Percentiles rank a stretch among this genome's conserved stretches.
Conservation (phyloP, 2,329 filamentous ascomycete species). For the Epichloe sibirici region DNA sequence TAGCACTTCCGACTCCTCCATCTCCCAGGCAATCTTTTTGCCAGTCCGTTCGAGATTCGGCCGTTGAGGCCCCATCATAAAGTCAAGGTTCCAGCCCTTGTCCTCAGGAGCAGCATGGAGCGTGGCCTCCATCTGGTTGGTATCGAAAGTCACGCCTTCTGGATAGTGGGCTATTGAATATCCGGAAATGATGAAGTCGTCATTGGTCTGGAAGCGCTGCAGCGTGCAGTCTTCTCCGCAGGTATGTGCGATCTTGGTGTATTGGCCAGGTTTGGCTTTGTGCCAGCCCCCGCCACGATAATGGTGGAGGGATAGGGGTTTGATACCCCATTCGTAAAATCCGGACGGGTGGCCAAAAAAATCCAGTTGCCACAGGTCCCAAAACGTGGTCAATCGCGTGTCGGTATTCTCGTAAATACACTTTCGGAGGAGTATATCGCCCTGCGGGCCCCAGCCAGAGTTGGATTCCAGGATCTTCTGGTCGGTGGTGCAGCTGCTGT, state of each 20-base stretch:
- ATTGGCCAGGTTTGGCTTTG: slow-evolving; percentile 38
- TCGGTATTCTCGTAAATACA: slow-evolving; percentile 53
- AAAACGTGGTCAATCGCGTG: slow-evolving; percentile 42
- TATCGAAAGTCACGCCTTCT: slow-evolving; percentile 35
- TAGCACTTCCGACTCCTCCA: slow-evolving; percentile 35
- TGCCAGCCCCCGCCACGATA: slow-evolving; percentile 51
- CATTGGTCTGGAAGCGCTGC: slow-evolving; percentile 42
- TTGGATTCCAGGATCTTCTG: slow-evolving; percentile 42
- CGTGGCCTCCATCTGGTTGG: slow-evolving; percentile 39
- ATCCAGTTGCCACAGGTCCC: slow-evolving; percentile 49
- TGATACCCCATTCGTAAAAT: slow-evolving; percentile 50
- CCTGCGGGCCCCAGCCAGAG: slow-evolving; percentile 46
- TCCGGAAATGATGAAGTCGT: slow-evolving; percentile 44
- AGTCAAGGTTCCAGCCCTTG: slow-evolving; percentile 39
- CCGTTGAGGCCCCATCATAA: slow-evolving; percentile 37
- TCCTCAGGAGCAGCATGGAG: slow-evolving; percentile 36
- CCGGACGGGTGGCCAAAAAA: slow-evolving; percentile 47
- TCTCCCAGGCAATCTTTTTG: slow-evolving; percentile 40
- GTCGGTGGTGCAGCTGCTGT: slow-evolving; percentile 32
- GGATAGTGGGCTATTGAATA: slow-evolving; percentile 49
- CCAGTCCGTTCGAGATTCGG: slow-evolving; percentile 35
- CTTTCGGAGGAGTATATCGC: slow-evolving; percentile 49
- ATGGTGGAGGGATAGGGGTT: slow-evolving; percentile 50
- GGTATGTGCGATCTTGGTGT: slow-evolving; percentile 43
- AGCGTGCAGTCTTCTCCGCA: slow-evolving; percentile 50